A percentile compares a stretch with the other conserved stretches of the same genome.
Evolutionary conservation across 169 alveolate species (phyloP).

Genomic region (Theileria sp.): DNA sequence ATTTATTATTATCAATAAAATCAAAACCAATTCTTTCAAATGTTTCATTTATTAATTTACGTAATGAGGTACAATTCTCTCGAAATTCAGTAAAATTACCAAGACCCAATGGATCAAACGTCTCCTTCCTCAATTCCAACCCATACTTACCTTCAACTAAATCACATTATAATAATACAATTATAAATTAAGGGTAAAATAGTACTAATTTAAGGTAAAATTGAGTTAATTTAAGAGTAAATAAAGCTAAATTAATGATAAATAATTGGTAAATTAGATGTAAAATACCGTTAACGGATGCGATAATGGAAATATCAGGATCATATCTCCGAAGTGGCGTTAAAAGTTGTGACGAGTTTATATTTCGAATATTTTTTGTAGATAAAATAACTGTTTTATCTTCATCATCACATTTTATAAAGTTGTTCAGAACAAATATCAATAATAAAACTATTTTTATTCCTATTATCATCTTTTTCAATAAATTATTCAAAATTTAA

Average conservation of each 20-base stretch:
- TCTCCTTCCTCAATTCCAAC: neutral
- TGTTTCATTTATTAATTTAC: neutral
- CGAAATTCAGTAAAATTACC: neutral
- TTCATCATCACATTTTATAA: conserved; percentile 3
- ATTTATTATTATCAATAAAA: neutral
- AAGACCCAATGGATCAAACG: neutral
- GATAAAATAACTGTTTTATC: conserved; percentile 3
- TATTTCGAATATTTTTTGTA: neutral
- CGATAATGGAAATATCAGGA: conserved; percentile 5
- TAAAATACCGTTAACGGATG: conserved; percentile 13
- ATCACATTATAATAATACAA: neutral
- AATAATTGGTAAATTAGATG: too few relatives aligned
- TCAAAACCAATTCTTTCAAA: conserved; percentile 19
- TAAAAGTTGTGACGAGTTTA: neutral
- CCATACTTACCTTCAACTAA: neutral
- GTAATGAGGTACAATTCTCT: neutral
- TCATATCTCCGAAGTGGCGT: conserved; percentile 1
- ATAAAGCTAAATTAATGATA: too few relatives aligned
- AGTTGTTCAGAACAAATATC: neutral
- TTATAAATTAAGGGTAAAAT: neutral
- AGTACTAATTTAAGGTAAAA: neutral
- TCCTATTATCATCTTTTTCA: neutral
- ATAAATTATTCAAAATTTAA: neutral
- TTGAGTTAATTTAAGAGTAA: too few relatives aligned
- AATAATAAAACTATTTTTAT: neutral